Base-by-base conservation (phyloP, 306 rosid species). In the Ormosia semicastrata region DNA sequence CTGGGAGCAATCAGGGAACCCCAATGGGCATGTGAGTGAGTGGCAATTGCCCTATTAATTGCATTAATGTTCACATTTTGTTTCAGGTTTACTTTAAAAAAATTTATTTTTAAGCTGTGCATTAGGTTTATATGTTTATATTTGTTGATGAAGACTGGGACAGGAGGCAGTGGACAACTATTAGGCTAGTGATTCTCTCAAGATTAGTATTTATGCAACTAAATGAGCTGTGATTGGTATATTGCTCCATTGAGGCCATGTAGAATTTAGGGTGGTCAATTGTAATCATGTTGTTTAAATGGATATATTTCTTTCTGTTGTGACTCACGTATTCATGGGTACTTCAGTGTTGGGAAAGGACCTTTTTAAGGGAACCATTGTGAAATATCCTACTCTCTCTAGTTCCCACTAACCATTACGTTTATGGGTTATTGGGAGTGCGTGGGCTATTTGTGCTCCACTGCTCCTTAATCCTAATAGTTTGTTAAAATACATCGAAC, bases 1-100 rank as follows among this genome's bases (percentile, higher is more conserved):
- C 46, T 95, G 98, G 98, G 99, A 95, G 87, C 95, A 93, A 84
- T 95, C 98, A 17, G 98, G 99, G 62, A 93, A 92, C 80, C 94
- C 97, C 1, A 39, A 54, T 80, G 99, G 97, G 18, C 94, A 95
- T 88, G 24, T 24, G 24, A 24, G 98, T 95, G 79, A 89, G 99
- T 89, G 74, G 32, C 58, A 3, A 81, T 73, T 73, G 6, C 18
- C 66, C n/a, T 24, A 24, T 24, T 57, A 75, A 24, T 24, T 24
- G 24, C 24, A 24, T 24, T 24, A 24, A 24, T 24, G 24, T 24
- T 24, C 24, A 24, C 24, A 24, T 24, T 24, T 24, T 24, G 24
- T 24, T 24, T 24, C 24, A 24, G 24, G 24, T 24, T 24, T 24
- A 24, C 24, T 24, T 24, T 24, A 24, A 24, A 24, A 24, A 24